Conservation (phyloP, 805 yeast species). For the Monosporozyma unispora region DNA sequence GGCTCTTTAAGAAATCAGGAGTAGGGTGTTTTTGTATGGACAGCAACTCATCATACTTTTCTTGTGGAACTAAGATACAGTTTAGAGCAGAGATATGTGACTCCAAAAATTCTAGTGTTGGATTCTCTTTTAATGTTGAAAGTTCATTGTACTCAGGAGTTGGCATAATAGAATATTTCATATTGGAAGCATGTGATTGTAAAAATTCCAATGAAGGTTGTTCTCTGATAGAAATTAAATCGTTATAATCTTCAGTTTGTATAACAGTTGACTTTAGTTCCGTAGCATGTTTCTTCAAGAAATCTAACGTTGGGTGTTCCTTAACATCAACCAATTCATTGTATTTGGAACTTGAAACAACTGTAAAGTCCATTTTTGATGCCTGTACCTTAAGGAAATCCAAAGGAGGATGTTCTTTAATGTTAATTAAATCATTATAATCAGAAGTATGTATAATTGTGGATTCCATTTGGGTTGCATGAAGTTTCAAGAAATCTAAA, state of each 20-base stretch:
- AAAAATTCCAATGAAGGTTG: background rate
- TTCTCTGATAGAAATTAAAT: background rate
- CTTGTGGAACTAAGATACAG: background rate
- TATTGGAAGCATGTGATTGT: background rate
- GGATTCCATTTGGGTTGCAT: background rate
- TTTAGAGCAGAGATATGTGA: background rate
- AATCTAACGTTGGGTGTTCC: conserved; percentile 9
- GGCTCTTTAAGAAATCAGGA: background rate
- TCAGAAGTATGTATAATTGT: background rate
- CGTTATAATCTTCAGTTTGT: conserved; percentile 2
- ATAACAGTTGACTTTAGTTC: background rate
- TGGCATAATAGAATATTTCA: conserved; percentile 6
- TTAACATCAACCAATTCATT: background rate
- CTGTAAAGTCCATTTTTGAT: background rate
- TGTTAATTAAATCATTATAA: background rate
- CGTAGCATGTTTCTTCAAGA: background rate
- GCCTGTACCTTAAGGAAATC: conserved; percentile 5
- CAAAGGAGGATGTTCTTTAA: conserved; percentile 2
- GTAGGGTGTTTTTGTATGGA: background rate
- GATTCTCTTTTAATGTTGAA: conserved; percentile 3
- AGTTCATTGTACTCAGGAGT: conserved; percentile 9
- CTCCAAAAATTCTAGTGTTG: conserved; percentile 2
- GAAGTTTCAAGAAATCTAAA: background rate
- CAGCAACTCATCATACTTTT: conserved; percentile 1
- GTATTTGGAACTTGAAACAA: conserved; percentile 8